Base-by-base conservation (phyloP, 2,329 filamentous ascomycete species). In the Chrysosporium keratinophilum region DNA sequence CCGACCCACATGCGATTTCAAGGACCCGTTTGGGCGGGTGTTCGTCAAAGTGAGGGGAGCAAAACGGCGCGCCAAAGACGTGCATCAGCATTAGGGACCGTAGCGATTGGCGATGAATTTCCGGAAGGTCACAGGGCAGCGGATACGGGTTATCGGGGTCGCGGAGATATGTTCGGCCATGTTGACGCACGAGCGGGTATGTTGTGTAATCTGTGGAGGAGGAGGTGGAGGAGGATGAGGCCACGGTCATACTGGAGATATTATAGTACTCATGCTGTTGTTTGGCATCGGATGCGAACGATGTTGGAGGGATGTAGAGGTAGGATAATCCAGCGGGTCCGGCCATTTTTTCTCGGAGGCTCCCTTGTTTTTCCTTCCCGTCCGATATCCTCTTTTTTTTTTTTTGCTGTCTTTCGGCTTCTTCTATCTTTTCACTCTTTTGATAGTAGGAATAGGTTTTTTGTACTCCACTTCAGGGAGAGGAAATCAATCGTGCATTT, bases 1-100 rank as follows among this genome's bases (percentile, higher is more conserved):
- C 91, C 17, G 85, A 85, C 15, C 90, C 90, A 68, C 91, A 97
- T 31, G 84, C 89, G 34, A 96, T 71, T 65, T 97, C 91, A 20
- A 97, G 76, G 28, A 97, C 84, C 59, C 82, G 83, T 62, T 78
- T 78, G 0, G 90, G 90, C 17, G 87, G 83, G 45, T 81, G 80
- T 58, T 80, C 77, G 42, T 77, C 72, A 52, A 88, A 77, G 31
- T 76, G 75, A 1, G 85, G 83, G 7, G 84, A 85, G 69, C 86
- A 90, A 54, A 93, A 78, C 0, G 88, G 86, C 10, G 82, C 82
- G 43, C 88, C 88, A 62, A 93, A 89, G 34, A 95, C 79, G 64
- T 88, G 83, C 60, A 88, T 84, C 50, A 89, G 76, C 58, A 95
- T 78, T 60, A 95, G 77, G 0, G 90, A 94, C 56, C 88, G 82